phyloP scores from a whole-genome alignment of 169 alveolate species.

The Neospora caninum region DNA sequence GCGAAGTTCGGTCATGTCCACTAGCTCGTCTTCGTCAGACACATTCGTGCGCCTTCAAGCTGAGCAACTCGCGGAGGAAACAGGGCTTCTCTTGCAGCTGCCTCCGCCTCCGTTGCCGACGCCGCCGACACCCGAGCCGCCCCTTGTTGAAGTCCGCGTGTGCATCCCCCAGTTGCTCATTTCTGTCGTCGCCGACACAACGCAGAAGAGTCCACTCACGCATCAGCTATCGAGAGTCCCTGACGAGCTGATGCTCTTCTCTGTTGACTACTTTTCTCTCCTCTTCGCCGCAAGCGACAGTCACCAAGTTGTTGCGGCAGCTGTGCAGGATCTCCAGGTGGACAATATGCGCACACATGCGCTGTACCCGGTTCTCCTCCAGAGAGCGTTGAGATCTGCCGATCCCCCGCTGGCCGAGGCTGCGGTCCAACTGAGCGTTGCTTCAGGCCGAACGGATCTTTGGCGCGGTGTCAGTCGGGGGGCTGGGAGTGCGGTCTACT shows the following conservation, averaged over 20 bases:
- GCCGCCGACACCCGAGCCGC: constrained; percentile 20
- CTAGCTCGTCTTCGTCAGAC: background rate
- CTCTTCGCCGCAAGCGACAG: constrained; percentile 20
- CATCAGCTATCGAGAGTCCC: background rate
- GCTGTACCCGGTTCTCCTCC: constrained; percentile 66
- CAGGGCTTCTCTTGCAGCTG: constrained; percentile 13
- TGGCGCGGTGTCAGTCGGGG: constrained; percentile 19
- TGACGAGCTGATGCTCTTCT: constrained; percentile 43
- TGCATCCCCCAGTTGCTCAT: constrained; percentile 16
- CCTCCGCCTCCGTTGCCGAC: constrained; percentile 36
- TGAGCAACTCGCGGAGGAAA: constrained; percentile 16
- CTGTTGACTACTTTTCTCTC: constrained; percentile 13
- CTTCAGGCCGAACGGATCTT: constrained; percentile 4
- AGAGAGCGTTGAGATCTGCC: constrained; percentile 59
- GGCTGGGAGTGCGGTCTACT: background rate
- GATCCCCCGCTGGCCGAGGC: constrained; percentile 25
- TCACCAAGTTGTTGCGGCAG: constrained; percentile 25
- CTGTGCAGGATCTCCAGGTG: constrained; percentile 34
- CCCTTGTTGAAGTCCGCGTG: background rate
- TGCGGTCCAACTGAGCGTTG: background rate
- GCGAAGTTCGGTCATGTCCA: background rate
- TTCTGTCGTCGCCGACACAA: constrained; percentile 24
- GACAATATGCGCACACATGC: constrained; percentile 69
- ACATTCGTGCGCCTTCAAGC: background rate
- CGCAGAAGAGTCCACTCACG: constrained; percentile 2